These are phyloP conservation scores for Ambrosiella beaveri DNA, from an alignment of 2,329 filamentous ascomycete species.

Conservation along the genomic window DNA sequence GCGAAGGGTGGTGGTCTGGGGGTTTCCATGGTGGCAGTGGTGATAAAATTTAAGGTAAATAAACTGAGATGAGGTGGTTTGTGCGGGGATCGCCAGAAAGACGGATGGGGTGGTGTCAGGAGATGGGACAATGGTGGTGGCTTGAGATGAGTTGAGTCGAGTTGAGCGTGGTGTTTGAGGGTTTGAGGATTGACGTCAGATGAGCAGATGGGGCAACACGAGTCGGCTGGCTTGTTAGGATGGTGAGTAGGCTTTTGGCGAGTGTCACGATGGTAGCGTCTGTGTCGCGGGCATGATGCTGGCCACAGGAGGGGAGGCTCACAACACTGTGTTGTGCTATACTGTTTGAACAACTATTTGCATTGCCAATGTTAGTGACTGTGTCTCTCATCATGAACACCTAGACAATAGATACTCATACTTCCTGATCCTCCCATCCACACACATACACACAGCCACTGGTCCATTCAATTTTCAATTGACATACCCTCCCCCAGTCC, in stretches of 20 bases:
- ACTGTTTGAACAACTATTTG: too few relatives aligned
- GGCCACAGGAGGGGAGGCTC: too few relatives aligned
- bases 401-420: too few relatives aligned
- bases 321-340: too few relatives aligned
- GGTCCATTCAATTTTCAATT: background rate
- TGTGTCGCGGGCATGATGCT: too few relatives aligned
- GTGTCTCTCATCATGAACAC: too few relatives aligned
- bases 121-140: background rate
- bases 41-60: too few relatives aligned
- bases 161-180: background rate
- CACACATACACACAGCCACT: too few relatives aligned
- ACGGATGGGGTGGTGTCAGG: background rate
- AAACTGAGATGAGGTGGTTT: background rate
- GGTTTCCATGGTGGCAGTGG: background rate
- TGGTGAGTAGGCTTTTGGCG: too few relatives aligned
- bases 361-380: too few relatives aligned
- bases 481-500: background rate
- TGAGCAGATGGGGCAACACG: background rate
- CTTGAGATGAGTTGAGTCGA: background rate
- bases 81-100: background rate
- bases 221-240: background rate
- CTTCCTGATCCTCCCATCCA: too few relatives aligned
- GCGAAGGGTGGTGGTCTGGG: background rate
- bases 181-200: background rate
- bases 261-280: too few relatives aligned